Evolutionary conservation across 495 filamentous ascomycete genomes (phyloP), one percentile per base, ranked within the genome.

Genomic region (Talaromyces adpressus): DNA sequence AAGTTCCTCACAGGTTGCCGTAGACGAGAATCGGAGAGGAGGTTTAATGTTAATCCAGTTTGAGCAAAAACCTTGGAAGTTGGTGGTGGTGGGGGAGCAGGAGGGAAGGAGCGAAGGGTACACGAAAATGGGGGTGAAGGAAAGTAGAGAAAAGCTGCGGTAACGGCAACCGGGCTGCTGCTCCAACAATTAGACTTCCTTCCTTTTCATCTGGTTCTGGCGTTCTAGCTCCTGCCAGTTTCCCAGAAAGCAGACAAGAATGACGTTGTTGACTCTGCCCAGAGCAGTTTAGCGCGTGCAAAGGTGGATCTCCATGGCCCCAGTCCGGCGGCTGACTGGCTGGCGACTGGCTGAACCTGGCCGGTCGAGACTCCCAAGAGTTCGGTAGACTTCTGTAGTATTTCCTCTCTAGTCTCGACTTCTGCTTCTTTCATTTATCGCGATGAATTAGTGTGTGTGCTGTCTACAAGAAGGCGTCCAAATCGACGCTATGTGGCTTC

Each of bases 171-270:
- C n/a, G 45, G 45, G 36, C 4, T 41, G 36, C 36, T 41, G 14
- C 36, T 49, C 22, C n/a, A 20, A n/a, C 45, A 49, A 49, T 49
- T 8, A 47, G 16, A 47, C 49, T 53, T 53, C 49, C 18, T 53
- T 53, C 49, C 14, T 53, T 29, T 56, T 27, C 23, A 23, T 56
- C 11, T 56, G 22, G 22, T 56, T 27, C 23, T 56, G 22, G 22
- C 52, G 22, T 56, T 56, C 52, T 59, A 36, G 57, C 34, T 36
- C 57, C 29, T 41, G 29, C 34, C 30, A 36, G 29, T 41, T 34
- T 59, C 34, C 57, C 57, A 59, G 57, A 27, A 45, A 61, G 41
- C 34, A 61, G 59, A 61, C 59, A 61, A 49, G 59, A 47, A 61
- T 61, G 59, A 61, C 59, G 59, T 61, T 61, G 41, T 49, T 61